Evolutionary conservation across 2,329 filamentous ascomycete genomes (phyloP).

Genomic region (Hymenoscyphus fraxineus): DNA sequence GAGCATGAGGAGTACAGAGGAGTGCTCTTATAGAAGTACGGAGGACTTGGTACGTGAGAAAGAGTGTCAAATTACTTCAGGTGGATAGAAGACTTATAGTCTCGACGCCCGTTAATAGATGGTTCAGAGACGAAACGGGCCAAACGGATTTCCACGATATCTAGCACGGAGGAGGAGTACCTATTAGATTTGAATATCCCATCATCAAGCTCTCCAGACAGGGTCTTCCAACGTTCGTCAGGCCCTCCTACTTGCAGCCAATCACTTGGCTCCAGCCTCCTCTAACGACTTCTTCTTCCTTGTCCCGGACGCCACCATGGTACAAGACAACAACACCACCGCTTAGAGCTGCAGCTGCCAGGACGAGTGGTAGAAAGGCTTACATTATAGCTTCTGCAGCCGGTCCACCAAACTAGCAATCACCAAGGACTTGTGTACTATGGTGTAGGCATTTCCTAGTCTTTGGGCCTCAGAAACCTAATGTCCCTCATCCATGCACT

Average conservation of each 20-base stretch:
- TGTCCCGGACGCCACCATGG: slow-evolving; percentile 3
- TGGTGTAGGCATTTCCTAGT: slow-evolving; percentile 10
- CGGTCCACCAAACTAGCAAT: neutral
- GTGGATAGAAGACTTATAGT: neutral
- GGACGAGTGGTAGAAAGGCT: neutral
- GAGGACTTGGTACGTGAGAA: neutral
- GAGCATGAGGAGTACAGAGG: neutral
- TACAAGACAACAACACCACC: slow-evolving; percentile 3
- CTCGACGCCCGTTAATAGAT: neutral
- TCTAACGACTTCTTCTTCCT: slow-evolving; percentile 5
- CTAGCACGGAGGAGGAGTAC: neutral
- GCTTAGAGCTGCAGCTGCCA: slow-evolving; percentile 1
- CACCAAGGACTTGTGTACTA: neutral
- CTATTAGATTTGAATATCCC: neutral
- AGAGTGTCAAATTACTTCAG: neutral
- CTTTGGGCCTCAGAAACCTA: slow-evolving; percentile 23
- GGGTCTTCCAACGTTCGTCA: neutral
- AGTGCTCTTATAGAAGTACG: neutral
- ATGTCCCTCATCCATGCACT: slow-evolving; percentile 19
- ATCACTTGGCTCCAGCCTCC: slow-evolving; percentile 1
- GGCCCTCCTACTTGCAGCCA: slow-evolving; percentile 2
- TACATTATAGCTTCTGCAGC: neutral
- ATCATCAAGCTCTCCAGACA: neutral
- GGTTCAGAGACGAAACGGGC: neutral
- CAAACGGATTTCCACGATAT: neutral